These are phyloP conservation scores for Orbilia ellipsospora DNA, from an alignment of 2,329 filamentous ascomycete genomes.

Conservation along the genomic window DNA sequence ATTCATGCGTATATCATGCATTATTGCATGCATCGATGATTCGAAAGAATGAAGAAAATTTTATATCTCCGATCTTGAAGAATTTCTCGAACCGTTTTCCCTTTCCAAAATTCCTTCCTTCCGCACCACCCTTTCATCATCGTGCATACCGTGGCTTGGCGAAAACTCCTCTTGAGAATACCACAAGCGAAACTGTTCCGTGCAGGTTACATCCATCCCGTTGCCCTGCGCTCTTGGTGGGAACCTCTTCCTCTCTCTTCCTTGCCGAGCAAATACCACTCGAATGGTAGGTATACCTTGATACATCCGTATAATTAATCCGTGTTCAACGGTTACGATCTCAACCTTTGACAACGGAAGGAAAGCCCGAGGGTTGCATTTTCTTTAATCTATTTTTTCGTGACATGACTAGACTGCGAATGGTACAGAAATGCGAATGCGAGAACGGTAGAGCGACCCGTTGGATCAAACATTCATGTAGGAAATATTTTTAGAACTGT, in stretches of 20 bases:
- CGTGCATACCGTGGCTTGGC: slow-evolving; percentile 12
- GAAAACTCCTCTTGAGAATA: background rate
- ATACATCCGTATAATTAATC: too few relatives aligned
- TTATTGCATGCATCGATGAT: background rate
- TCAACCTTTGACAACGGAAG: too few relatives aligned
- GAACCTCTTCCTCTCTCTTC: background rate
- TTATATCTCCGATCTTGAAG: background rate
- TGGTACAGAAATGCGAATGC: too few relatives aligned
- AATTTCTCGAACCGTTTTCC: background rate
- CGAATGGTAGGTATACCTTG: too few relatives aligned
- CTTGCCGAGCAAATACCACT: slow-evolving; percentile 7
- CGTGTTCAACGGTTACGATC: too few relatives aligned
- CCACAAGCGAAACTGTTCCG: slow-evolving; percentile 37
- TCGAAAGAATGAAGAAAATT: too few relatives aligned
- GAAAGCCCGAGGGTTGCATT: too few relatives aligned
- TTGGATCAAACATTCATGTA: background rate
- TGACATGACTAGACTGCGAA: too few relatives aligned
- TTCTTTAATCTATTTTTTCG: too few relatives aligned
- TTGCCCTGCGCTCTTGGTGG: slow-evolving; percentile 23
- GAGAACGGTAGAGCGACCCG: background rate
- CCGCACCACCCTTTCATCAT: background rate
- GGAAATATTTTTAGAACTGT: slow-evolving; percentile 44
- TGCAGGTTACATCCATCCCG: slow-evolving; percentile 45
- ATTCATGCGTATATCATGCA: too few relatives aligned
- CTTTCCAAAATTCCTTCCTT: background rate